Percentiles rank a stretch among this genome's conserved stretches.
phyloP scores from a whole-genome alignment of 305 asterid genomes.

The Euphrasia arctica region DNA sequence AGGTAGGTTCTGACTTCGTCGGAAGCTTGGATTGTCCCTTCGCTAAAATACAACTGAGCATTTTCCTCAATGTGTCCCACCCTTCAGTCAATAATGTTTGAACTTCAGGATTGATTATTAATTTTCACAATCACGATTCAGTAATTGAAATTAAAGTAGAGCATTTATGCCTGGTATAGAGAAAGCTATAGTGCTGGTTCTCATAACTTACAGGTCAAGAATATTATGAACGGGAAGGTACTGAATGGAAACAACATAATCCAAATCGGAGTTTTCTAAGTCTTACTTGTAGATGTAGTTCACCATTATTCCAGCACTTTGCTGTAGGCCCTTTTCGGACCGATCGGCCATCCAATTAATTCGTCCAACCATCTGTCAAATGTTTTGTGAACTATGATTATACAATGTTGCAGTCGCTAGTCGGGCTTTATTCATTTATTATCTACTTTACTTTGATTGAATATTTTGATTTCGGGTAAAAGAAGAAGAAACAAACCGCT shows the following conservation, averaged over 20 bases:
- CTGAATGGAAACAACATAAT: conserved; percentile 13
- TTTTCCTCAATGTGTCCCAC: conserved; percentile 84
- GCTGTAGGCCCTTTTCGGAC: conserved; percentile 73
- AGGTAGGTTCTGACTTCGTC: conserved; percentile 55
- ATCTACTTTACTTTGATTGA: neutral
- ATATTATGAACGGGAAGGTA: conserved; percentile 11
- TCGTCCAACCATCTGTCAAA: conserved; percentile 74
- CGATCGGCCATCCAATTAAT: conserved; percentile 96
- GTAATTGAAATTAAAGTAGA: neutral
- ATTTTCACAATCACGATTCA: neutral
- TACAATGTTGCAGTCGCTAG: too few relatives aligned
- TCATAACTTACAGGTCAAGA: conserved; percentile 3
- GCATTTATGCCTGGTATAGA: neutral
- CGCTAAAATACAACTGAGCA: conserved; percentile 64
- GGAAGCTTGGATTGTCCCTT: conserved; percentile 65
- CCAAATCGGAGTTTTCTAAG: conserved; percentile 9
- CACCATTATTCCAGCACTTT: conserved; percentile 96
- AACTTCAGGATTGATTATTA: conserved; percentile 8
- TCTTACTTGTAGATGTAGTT: conserved; percentile 80
- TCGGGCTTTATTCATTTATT: neutral
- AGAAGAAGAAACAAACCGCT: conserved; percentile 59
- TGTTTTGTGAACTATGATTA: conserved; percentile 15
- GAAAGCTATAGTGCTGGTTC: conserved; percentile 2
- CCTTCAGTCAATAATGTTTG: conserved; percentile 38
- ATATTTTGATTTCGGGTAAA: neutral